Base-by-base conservation (phyloP, 768 basidiomycete species). In the Amanita molliuscula region DNA sequence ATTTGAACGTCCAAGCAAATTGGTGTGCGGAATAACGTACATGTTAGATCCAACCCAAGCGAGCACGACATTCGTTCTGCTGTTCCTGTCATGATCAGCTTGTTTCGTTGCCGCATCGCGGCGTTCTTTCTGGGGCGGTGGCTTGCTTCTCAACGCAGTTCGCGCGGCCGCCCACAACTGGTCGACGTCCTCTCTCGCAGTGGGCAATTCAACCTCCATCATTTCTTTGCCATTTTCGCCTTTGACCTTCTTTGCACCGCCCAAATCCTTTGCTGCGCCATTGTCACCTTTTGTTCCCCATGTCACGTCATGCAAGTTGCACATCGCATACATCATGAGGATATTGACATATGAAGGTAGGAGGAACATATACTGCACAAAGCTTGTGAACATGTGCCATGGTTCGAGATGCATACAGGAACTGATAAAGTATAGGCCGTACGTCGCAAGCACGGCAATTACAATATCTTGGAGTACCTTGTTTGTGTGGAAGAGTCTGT, bases 261-360 rank as follows among this genome's bases (percentile, higher is more conserved):
- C 92, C 9, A 95, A 76, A 62, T 95, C 91, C 65, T 94, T 93
- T 11, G 81, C 69, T 9, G 89, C 70, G 35, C 87, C 86, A 57
- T 93, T 92, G 68, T 93, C 89, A 54, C 92, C 91, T 61, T 94
- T 91, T 25, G 92, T 94, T 53, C 92, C 92, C 91, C 84, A 88
- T 28, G 84, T 85, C 40, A 93, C 88, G 61, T 92, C 88, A 65
- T 92, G 89, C 56, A 89, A 61, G 62, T 88, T 89, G 70, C 92
- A 96, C 78, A 94, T 91, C 26, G 90, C 89, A 61, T 94, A 94
- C 76, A 90, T 94, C 79, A 93, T 90, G 61, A 90, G 67, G 56
- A 90, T 90, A 69, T 90, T 90, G 61, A 90, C 70, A 55, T 74
- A 74, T 46, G 72, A 74, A 20, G 91, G 91, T 34, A 92, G 73